Conservation (phyloP, 345 rosid genomes). For the Sonneratia caseolaris region DNA sequence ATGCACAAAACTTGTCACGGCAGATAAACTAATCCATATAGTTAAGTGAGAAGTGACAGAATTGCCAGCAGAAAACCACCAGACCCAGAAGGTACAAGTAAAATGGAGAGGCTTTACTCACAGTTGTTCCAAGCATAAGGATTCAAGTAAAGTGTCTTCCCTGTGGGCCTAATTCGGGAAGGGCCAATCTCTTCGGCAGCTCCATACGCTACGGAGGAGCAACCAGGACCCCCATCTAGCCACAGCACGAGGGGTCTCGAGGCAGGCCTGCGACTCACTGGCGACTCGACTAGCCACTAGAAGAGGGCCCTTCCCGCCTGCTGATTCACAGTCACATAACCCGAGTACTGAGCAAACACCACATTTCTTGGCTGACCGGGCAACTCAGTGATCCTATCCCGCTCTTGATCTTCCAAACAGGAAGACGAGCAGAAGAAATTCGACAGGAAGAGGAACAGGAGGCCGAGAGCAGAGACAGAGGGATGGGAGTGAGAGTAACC, state of each 20-base stretch:
- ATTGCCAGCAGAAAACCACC: background rate
- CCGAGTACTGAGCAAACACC: constrained; percentile 66
- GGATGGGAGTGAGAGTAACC: constrained; percentile 14
- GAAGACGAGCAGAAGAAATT: background rate
- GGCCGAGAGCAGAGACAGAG: background rate
- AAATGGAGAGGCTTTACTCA: constrained; percentile 14
- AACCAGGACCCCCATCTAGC: constrained; percentile 96
- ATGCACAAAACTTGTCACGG: no score
- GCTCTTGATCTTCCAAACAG: constrained; percentile 32
- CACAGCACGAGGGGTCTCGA: constrained; percentile 77
- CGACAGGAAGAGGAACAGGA: background rate
- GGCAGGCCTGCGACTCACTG: constrained; percentile 42
- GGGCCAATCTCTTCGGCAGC: constrained; percentile 89
- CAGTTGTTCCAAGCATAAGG: constrained; percentile 78
- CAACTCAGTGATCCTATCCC: constrained; percentile 46
- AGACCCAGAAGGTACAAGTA: background rate
- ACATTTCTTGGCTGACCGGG: constrained; percentile 78
- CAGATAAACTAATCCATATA: no score
- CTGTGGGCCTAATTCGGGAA: constrained; percentile 60
- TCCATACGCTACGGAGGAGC: constrained; percentile 81
- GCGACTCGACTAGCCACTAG: constrained; percentile 86
- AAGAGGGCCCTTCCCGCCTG: constrained; percentile 84
- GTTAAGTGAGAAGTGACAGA: background rate
- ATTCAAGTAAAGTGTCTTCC: constrained; percentile 62
- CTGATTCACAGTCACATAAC: constrained; percentile 70